Evolutionary conservation across 495 filamentous ascomycete genomes (phyloP).

Genomic region (Podospora comata): DNA sequence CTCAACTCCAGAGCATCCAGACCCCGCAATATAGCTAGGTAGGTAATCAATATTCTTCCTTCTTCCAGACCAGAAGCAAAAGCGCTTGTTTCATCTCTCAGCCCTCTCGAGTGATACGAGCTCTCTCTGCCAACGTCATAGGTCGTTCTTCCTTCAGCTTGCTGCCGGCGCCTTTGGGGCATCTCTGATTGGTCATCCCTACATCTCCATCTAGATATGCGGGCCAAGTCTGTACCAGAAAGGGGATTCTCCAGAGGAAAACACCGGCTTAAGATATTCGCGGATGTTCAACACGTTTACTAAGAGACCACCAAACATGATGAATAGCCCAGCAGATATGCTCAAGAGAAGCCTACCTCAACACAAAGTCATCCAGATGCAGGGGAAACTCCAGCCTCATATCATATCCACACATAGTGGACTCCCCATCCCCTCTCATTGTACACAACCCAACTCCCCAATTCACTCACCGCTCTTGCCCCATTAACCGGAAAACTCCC

Average conservation of each 20-base stretch:
- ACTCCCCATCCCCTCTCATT: background rate
- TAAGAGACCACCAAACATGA: too few relatives aligned
- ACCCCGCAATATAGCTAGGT: background rate
- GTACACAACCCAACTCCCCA: too few relatives aligned
- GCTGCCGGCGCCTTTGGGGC: background rate
- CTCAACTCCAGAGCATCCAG: background rate
- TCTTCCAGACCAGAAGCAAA: background rate
- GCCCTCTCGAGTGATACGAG: background rate
- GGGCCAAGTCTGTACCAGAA: background rate
- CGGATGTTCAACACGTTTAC: too few relatives aligned
- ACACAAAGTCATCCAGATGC: background rate
- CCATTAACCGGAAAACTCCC: background rate
- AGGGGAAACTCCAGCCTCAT: background rate
- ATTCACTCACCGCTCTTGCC: background rate
- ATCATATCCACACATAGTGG: background rate
- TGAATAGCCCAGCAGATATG: too few relatives aligned
- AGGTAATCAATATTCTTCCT: background rate
- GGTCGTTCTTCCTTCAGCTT: background rate
- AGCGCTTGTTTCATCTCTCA: conserved; percentile 5
- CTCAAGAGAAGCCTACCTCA: background rate
- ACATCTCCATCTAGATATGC: background rate
- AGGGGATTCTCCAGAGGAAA: background rate
- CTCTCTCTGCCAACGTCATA: background rate
- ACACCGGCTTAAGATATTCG: too few relatives aligned
- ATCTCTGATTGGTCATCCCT: background rate